Percentiles rank a stretch among this genome's conserved stretches.
Evolutionary conservation across 495 filamentous ascomycete species (phyloP).

Genomic region (Aspergillus nidulans): DNA sequence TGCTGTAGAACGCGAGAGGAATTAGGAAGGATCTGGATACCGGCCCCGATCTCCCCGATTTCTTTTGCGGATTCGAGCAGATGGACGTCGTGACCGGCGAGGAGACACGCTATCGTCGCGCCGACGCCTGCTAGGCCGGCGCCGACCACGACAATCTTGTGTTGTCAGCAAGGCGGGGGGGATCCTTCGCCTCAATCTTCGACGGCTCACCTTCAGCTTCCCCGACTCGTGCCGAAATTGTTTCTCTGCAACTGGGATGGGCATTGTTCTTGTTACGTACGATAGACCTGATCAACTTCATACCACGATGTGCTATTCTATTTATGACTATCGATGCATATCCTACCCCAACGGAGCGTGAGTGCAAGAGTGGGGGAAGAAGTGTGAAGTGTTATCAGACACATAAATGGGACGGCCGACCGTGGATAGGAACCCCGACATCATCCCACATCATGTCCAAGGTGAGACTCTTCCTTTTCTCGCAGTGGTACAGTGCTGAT

Average conservation of each 20-base stretch:
- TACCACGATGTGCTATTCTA: conserved; percentile 8
- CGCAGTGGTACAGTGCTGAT: conserved; percentile 5
- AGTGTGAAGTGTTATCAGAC: neutral
- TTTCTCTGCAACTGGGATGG: conserved; percentile 18
- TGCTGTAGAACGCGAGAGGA: conserved; percentile 48
- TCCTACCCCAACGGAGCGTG: neutral
- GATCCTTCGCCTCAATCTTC: neutral
- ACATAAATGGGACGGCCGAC: neutral
- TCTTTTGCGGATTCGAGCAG: conserved; percentile 57
- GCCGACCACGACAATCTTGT: conserved; percentile 51
- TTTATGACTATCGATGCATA: neutral
- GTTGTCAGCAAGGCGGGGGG: neutral
- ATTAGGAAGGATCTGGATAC: conserved; percentile 55
- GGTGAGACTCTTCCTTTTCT: conserved; percentile 9
- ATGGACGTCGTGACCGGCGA: conserved; percentile 55
- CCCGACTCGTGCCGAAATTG: conserved; percentile 11
- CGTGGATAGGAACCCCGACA: neutral
- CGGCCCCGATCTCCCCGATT: conserved; percentile 37
- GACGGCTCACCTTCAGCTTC: conserved; percentile 11
- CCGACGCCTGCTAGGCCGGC: conserved; percentile 63
- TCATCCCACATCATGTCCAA: conserved; percentile 16
- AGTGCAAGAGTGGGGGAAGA: neutral
- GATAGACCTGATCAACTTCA: neutral
- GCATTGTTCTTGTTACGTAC: neutral
- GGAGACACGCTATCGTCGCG: conserved; percentile 54